A percentile compares a stretch with the other conserved stretches of the same genome.
Evolutionary conservation across 139 green algal species (phyloP).

Genomic region (Tetradesmus lagerheimii): DNA sequence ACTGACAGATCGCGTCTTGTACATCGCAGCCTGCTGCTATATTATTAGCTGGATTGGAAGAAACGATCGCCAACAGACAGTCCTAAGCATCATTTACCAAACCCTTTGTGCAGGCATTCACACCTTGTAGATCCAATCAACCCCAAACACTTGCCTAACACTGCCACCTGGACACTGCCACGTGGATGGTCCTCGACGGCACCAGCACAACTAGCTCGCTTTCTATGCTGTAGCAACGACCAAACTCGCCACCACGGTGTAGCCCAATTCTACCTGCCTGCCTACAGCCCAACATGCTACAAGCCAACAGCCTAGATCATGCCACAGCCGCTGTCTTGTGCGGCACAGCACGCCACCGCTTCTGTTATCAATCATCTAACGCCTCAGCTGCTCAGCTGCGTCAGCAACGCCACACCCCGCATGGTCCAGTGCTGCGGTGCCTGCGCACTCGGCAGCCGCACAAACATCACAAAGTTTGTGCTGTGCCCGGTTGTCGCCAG

Average conservation of each 20-base stretch:
- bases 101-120: background rate
- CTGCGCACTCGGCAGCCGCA: slow-evolving; percentile 71
- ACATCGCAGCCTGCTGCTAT: too few species aligned
- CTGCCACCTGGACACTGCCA: background rate
- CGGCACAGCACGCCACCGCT: too few species aligned
- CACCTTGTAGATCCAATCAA: background rate
- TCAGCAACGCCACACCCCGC: slow-evolving; percentile 80
- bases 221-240: too few species aligned
- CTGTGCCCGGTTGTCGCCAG: slow-evolving; percentile 87
- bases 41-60: too few species aligned
- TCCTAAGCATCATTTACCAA: too few species aligned
- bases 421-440: slow-evolving; percentile 77
- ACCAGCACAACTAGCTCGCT: too few species aligned
- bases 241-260: too few species aligned
- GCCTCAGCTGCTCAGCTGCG: slow-evolving; percentile 38
- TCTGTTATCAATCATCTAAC: background rate
- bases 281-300: background rate
- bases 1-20: background rate
- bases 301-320: too few species aligned
- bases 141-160: background rate
- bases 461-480: slow-evolving; percentile 89
- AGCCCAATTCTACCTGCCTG: too few species aligned
- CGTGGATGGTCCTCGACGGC: too few species aligned
- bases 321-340: too few species aligned
- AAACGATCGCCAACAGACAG: too few species aligned